Evolutionary conservation across 805 yeast species (phyloP).

Genomic region (Pichia paraexigua): DNA sequence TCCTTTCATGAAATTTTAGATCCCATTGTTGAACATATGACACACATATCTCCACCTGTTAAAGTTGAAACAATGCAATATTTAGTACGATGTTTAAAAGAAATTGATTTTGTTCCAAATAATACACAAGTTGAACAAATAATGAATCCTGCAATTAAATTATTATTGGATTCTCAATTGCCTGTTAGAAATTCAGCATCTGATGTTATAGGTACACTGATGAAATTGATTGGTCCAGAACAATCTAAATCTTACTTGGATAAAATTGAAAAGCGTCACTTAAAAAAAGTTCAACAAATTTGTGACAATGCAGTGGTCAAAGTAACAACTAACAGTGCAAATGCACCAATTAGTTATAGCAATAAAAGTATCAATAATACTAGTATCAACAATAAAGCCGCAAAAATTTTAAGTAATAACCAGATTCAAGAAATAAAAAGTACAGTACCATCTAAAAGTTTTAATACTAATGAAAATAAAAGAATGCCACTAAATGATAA

Average conservation of each 20-base stretch:
- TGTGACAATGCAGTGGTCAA: slow-evolving; percentile 49
- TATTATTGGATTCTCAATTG: slow-evolving; percentile 77
- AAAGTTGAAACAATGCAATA: slow-evolving; percentile 63
- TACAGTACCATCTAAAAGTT: neutral
- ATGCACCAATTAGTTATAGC: neutral
- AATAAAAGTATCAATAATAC: neutral
- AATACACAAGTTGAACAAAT: slow-evolving; percentile 48
- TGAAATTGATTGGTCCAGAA: slow-evolving; percentile 76
- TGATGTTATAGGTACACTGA: slow-evolving; percentile 68
- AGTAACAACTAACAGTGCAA: neutral
- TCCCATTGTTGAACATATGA: slow-evolving; percentile 49
- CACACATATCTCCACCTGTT: slow-evolving; percentile 77
- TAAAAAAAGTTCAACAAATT: slow-evolving; percentile 54
- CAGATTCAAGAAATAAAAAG: neutral
- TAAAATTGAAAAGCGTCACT: slow-evolving; percentile 64
- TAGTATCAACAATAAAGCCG: too few relatives aligned
- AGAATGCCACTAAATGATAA: neutral
- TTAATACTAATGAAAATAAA: neutral
- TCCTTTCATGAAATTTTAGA: slow-evolving; percentile 51
- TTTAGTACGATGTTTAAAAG: slow-evolving; percentile 53
- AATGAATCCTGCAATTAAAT: slow-evolving; percentile 46
- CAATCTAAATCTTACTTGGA: slow-evolving; percentile 53
- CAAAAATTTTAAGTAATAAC: too few relatives aligned
- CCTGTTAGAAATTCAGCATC: slow-evolving; percentile 75
- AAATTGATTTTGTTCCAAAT: slow-evolving; percentile 41